Evolutionary conservation across 106 monocot genomes (phyloP).

Genomic region (Acanthochlamys bracteata): DNA sequence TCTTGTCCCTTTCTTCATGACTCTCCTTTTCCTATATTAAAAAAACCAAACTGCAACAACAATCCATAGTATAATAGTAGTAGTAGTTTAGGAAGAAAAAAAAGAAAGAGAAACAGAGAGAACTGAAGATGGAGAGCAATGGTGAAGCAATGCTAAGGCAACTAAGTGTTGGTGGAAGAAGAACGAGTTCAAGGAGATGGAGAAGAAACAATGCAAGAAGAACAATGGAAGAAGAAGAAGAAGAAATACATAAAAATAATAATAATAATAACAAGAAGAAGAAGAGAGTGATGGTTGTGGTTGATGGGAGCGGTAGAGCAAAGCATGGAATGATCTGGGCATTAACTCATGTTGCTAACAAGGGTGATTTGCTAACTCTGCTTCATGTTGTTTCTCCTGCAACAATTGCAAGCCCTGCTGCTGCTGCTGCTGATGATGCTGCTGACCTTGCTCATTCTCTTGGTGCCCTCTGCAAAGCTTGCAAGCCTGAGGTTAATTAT

Average conservation of each 20-base stretch:
- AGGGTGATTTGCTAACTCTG: constrained; percentile 74
- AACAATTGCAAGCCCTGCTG: not conserved
- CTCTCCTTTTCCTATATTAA: no score
- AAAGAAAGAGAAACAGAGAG: no score
- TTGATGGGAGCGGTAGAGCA: constrained; percentile 51
- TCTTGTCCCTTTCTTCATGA: no score
- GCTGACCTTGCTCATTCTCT: constrained; percentile 44
- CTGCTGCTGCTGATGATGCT: constrained; percentile 11
- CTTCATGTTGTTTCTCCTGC: constrained; percentile 52
- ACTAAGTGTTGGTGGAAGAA: constrained; percentile 5
- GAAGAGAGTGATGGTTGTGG: constrained; percentile 88
- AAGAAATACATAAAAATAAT: no score
- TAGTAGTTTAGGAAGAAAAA: no score
- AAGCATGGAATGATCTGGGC: constrained; percentile 95
- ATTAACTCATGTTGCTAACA: constrained; percentile 72
- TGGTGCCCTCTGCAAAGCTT: constrained; percentile 71
- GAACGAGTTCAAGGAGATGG: constrained; percentile 9
- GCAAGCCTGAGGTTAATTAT: constrained; percentile 76
- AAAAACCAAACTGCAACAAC: no score
- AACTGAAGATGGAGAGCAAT: not conserved
- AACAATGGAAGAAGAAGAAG: not conserved
- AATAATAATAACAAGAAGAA: no score
- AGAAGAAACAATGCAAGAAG: constrained; percentile 4
- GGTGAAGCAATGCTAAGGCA: constrained; percentile 15
- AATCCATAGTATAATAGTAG: no score